Percentiles rank a stretch among this genome's conserved stretches.
Evolutionary conservation across 2,329 filamentous ascomycete species (phyloP).

Genomic region (Mycocentrospora acerina): DNA sequence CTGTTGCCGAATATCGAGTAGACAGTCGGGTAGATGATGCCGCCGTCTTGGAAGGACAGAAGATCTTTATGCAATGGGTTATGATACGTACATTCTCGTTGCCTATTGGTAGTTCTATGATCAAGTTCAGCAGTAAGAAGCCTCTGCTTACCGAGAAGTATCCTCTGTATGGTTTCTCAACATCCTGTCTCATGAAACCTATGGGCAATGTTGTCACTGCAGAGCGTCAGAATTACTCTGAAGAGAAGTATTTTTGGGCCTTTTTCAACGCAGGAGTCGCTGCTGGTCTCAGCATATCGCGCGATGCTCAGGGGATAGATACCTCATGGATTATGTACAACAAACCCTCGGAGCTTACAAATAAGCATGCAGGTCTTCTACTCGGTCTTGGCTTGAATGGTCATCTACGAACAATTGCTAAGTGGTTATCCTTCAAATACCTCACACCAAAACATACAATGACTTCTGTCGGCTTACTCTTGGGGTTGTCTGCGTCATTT

Average conservation of each 20-base stretch:
- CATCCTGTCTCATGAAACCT: slow-evolving; percentile 89
- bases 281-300: slow-evolving; percentile 88
- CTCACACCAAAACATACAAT: slow-evolving; percentile 99
- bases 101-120: slow-evolving; percentile 79
- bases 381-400: slow-evolving; percentile 90
- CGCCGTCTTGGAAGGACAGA: slow-evolving; percentile 87
- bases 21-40: slow-evolving; percentile 80
- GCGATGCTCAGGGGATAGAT: slow-evolving; percentile 87
- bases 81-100: slow-evolving; percentile 87
- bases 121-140: slow-evolving; percentile 84
- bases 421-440: slow-evolving; percentile 99
- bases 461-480: slow-evolving; percentile 93
- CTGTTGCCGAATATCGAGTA: slow-evolving; percentile 74
- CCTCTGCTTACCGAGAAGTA: slow-evolving; percentile 93
- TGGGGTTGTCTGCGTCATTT: slow-evolving; percentile 90
- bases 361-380: slow-evolving; percentile 93
- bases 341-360: slow-evolving; percentile 88
- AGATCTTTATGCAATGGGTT: slow-evolving; percentile 81
- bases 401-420: slow-evolving; percentile 89
- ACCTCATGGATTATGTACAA: slow-evolving; percentile 99
- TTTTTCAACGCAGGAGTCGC: slow-evolving; percentile 97
- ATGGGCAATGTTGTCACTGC: slow-evolving; percentile 91
- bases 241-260: slow-evolving; percentile 97
- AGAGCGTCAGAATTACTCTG: slow-evolving; percentile 81
- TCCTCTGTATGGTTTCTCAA: slow-evolving; percentile 84